phyloP scores from a whole-genome alignment of 176 grass and related monocot species.

The Rhipidocladum racemiflorum region DNA sequence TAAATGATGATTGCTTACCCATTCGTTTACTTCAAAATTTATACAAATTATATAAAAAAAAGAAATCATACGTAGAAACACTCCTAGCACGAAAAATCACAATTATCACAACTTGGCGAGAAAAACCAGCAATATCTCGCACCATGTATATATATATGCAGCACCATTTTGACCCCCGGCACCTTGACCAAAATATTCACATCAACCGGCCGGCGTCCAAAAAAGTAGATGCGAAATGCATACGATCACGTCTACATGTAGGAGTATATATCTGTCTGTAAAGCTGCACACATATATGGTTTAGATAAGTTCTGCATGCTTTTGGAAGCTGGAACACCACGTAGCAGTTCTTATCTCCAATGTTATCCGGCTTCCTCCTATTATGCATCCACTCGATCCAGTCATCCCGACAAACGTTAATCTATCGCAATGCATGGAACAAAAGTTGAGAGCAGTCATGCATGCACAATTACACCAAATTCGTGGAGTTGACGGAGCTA shows the following conservation, averaged over 20 bases:
- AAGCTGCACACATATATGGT: slow-evolving; percentile 22
- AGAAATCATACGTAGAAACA: too few relatives aligned
- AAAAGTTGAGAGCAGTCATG: neutral
- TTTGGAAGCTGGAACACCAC: slow-evolving; percentile 33
- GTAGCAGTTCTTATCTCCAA: slow-evolving; percentile 42
- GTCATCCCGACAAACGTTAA: neutral
- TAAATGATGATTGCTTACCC: too few relatives aligned
- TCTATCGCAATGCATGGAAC: neutral
- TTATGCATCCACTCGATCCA: neutral
- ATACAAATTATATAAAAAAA: too few relatives aligned
- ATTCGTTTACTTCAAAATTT: too few relatives aligned
- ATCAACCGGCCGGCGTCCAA: neutral
- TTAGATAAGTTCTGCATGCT: neutral
- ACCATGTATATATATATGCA: neutral
- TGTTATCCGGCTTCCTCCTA: slow-evolving; percentile 22
- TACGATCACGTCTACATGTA: neutral
- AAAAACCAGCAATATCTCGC: neutral
- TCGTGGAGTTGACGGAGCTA: too few relatives aligned
- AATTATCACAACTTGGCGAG: neutral
- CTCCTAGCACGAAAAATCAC: too few relatives aligned
- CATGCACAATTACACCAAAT: neutral
- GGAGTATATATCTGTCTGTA: neutral
- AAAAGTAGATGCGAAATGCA: slow-evolving; percentile 23
- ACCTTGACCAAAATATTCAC: slow-evolving; percentile 7
- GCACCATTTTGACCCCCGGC: neutral